Evolutionary conservation across 2,329 filamentous ascomycete genomes (phyloP), one percentile per base, ranked within the genome.

Genomic region (Cercospora janseana): DNA sequence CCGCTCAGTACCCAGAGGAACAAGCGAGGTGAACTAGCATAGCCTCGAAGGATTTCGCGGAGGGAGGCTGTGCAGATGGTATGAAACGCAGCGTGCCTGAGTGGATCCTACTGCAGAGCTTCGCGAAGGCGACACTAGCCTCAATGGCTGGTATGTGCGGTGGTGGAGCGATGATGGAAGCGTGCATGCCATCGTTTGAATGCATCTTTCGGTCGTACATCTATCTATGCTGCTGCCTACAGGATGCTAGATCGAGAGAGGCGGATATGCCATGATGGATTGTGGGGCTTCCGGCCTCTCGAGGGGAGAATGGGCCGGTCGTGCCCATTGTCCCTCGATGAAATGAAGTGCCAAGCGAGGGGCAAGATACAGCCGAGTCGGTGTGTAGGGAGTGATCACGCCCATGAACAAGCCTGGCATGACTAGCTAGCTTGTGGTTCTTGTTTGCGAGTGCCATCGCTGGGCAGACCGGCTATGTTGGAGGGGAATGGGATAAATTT

Each of bases 11-110:
- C n/a, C n/a, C n/a, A n/a, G n/a, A n/a, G 37, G 24, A 26, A 15
- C 27, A n/a, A 40, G 18, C 35, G 26, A 23, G 31, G 43, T 46
- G 20, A n/a, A 37, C 26, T 35, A 16, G 32, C 44, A 46, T 32
- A 46, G 44, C 44, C 44, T 46, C 44, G 31, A 46, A 46, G 44
- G 44, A 46, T 46, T 46, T 23, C 18, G 21, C 18, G 29, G 23
- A 26, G 12, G 32, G 32, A 46, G 44, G 44, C 44, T 46, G 31
- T 46, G 44, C 32, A 37, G 13, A 15, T 20, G 13, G 31, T 37
- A 26, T 46, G 44, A 46, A 46, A 46, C 44, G 31, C 26, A 38
- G 44, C 31, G 44, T 38, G 23, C 44, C 44, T 46, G 32, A 27
- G 31, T 38, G 13, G 31, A 20, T 31, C 32, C 29, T 32, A 13